phyloP scores from a whole-genome alignment of 768 basidiomycete species.

The Dacryopinax spathularia region DNA sequence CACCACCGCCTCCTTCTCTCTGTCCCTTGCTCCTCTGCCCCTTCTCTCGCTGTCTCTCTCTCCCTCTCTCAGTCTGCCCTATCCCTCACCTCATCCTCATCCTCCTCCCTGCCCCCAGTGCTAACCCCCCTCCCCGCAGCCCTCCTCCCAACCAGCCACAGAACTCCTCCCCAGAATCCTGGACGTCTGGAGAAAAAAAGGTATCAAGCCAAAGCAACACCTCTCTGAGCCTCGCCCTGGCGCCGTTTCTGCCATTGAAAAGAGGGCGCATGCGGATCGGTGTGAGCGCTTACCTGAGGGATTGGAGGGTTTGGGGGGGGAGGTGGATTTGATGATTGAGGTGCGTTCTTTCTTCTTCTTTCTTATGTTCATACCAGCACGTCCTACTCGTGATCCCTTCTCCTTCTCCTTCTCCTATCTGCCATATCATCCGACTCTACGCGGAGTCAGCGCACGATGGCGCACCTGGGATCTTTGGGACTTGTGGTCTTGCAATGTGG shows the following conservation, averaged over 20 bases:
- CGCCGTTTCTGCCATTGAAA: constrained; percentile 68
- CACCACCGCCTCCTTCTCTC: constrained; percentile 10
- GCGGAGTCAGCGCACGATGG: not conserved
- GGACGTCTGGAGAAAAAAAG: constrained; percentile 55
- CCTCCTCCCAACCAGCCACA: constrained; percentile 34
- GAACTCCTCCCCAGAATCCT: constrained; percentile 63
- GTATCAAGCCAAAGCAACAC: constrained; percentile 84
- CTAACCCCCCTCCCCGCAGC: constrained; percentile 8
- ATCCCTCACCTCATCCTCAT: too few species aligned
- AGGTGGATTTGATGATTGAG: constrained; percentile 85
- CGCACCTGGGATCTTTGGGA: not conserved
- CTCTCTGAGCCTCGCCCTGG: constrained; percentile 81
- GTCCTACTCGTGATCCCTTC: not conserved
- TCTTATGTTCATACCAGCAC: not conserved
- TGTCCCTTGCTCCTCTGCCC: not conserved
- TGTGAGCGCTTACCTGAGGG: constrained; percentile 52
- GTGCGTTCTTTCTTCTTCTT: constrained; percentile 8
- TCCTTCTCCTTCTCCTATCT: too few species aligned
- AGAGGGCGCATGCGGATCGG: constrained; percentile 73
- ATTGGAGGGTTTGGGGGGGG: constrained; percentile 50
- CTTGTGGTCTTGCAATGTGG: constrained; percentile 5
- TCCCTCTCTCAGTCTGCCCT: not conserved
- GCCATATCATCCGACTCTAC: constrained; percentile 14
- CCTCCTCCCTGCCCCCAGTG: not conserved
- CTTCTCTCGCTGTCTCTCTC: too few species aligned